Base-by-base conservation (phyloP, 1,284 basidiomycete species). In the Cutaneotrichosporon dermatis region DNA sequence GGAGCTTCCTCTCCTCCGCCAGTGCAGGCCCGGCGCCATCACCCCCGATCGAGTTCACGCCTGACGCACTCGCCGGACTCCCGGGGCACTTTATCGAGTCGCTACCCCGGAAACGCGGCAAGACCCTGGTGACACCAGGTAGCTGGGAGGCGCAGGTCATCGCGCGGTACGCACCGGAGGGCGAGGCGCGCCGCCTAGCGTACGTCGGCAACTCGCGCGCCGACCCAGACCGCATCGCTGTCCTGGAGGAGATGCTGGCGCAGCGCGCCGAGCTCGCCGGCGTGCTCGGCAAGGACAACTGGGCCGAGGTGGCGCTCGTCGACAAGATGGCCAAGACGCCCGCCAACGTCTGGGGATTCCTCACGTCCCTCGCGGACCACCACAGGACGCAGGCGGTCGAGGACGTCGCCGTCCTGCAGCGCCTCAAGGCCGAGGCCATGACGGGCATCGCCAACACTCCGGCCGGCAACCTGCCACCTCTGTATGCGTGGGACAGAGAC, bases 261-360 rank as follows among this genome's bases (percentile, higher is more conserved):
- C 85, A 85, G 49, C 84, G 93, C 25, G 88, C 86, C 7, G 84
- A 92, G 69, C 81, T 95, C 8, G 92, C 93, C 1, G 83, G 80
- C 33, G 79, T 96, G 15, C 86, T 94, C 15, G 92, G 93, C 7
- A 85, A 86, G 68, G 81, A 86, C 46, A 92, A 88, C 64, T 97
- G 85, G 80, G 90, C 86, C 0, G 85, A 90, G 61, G 88, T 95
- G 82, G 84, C 87, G 1, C 81, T 96, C 6, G 83, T 85, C 36
- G 92, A 96, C 77, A 97, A 95, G 80, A 97, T 97, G 93, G 92
- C 92, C 4, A 90, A 88, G 76, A 88, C 84, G 44, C 92, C 92
- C 52, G 86, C 88, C 86, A 92, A 95, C 73, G 92, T 96, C 33
- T 81, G 80, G 60, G 85, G 86, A 40, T 97, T 97, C 77, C 80